Conservation (phyloP, 306 rosid genomes). For the Lathyrus sativus region DNA sequence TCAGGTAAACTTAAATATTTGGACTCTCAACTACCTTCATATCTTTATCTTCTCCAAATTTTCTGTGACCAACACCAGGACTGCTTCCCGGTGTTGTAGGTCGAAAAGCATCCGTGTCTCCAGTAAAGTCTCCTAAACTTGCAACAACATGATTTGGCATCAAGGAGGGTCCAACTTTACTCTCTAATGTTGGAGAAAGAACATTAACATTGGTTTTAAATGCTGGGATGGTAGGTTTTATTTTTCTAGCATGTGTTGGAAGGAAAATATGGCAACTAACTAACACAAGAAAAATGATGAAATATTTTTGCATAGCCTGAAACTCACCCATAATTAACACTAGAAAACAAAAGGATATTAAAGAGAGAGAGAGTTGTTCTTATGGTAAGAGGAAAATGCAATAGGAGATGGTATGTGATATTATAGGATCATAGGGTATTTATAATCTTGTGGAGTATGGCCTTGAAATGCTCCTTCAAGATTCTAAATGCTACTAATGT, state of each 20-base stretch:
- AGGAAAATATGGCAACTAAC: slow-evolving; percentile 6
- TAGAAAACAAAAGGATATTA: neutral
- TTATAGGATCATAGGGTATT: neutral
- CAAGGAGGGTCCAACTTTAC: neutral
- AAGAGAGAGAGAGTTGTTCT: neutral
- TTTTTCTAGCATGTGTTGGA: slow-evolving; percentile 24
- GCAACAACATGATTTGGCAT: neutral
- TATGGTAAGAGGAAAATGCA: neutral
- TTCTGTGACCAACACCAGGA: slow-evolving; percentile 55
- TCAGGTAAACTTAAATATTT: slow-evolving; percentile 13
- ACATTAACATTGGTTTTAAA: neutral
- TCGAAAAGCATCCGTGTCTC: slow-evolving; percentile 38
- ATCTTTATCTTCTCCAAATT: neutral
- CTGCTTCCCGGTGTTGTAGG: slow-evolving; percentile 61
- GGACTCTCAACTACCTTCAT: slow-evolving; percentile 28
- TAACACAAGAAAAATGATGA: slow-evolving; percentile 11
- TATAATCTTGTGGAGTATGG: slow-evolving; percentile 27
- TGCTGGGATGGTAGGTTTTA: neutral
- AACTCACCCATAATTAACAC: slow-evolving; percentile 1
- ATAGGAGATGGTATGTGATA: slow-evolving; percentile 12
- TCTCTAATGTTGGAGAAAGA: slow-evolving; percentile 24
- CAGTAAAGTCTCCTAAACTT: neutral
- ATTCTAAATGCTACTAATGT: slow-evolving; percentile 29
- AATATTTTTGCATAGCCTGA: neutral
- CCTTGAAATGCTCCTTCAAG: neutral